These are phyloP conservation scores for Teratosphaeria zuluensis DNA, from an alignment of 2,329 filamentous ascomycete species.

Conservation along the genomic window DNA sequence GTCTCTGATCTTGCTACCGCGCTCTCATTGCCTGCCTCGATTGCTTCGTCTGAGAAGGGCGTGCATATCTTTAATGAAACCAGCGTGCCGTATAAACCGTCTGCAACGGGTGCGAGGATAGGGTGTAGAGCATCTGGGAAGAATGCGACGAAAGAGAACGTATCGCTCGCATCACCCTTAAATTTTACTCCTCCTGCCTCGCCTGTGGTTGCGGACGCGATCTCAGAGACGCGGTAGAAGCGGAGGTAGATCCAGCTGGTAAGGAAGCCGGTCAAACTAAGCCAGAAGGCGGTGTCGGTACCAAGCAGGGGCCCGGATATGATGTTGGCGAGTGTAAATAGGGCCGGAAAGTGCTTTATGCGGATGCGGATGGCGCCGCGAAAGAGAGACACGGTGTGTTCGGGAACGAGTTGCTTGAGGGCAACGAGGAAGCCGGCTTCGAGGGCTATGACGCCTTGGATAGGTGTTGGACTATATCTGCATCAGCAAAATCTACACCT, in stretches of 20 bases:
- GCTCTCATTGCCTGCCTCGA: slow-evolving; percentile 62
- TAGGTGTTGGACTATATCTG: slow-evolving; percentile 54
- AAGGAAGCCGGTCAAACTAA: slow-evolving; percentile 72
- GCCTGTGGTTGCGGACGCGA: slow-evolving; percentile 27
- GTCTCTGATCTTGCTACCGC: slow-evolving; percentile 57
- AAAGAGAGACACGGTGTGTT: slow-evolving; percentile 92
- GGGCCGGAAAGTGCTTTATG: slow-evolving; percentile 70
- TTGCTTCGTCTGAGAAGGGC: slow-evolving; percentile 74
- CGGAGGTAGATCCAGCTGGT: slow-evolving; percentile 92
- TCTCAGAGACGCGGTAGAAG: slow-evolving; percentile 70
- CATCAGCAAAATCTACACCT: neutral
- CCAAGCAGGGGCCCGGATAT: slow-evolving; percentile 55
- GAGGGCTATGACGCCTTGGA: slow-evolving; percentile 79
- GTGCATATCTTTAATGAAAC: slow-evolving; percentile 69
- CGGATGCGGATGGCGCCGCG: slow-evolving; percentile 80
- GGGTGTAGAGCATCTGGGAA: slow-evolving; percentile 81
- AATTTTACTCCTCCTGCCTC: slow-evolving; percentile 44
- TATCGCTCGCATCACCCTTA: slow-evolving; percentile 88
- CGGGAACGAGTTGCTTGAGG: slow-evolving; percentile 94
- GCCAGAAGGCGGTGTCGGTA: slow-evolving; percentile 67
- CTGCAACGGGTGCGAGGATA: slow-evolving; percentile 61
- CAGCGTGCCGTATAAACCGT: slow-evolving; percentile 63
- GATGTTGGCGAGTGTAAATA: slow-evolving; percentile 62
- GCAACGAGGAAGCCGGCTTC: slow-evolving; percentile 92
- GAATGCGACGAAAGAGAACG: slow-evolving; percentile 91